Evolutionary conservation across 441 rosid genomes (phyloP).

Genomic region (Jatropha podagrica): DNA sequence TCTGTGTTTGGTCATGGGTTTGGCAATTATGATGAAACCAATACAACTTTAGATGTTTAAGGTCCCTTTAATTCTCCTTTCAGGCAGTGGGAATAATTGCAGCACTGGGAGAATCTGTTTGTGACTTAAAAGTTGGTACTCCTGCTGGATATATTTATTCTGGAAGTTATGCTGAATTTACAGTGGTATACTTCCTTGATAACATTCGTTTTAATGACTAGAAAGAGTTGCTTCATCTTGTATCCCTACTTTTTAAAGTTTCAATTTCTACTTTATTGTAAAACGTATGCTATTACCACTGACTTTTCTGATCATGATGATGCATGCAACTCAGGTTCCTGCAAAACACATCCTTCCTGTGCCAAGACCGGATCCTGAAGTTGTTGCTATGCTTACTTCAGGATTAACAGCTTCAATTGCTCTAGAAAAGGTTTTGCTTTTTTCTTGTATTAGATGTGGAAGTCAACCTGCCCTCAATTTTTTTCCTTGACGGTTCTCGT

Average conservation of each 20-base stretch:
- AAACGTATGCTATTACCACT: slow-evolving; percentile 3
- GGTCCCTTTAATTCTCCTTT: neutral
- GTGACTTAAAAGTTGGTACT: slow-evolving; percentile 73
- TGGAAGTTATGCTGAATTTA: slow-evolving; percentile 91
- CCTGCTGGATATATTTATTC: slow-evolving; percentile 94
- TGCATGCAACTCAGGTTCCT: slow-evolving; percentile 53
- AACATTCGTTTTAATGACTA: slow-evolving; percentile 10
- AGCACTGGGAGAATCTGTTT: slow-evolving; percentile 83
- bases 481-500: neutral
- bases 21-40: slow-evolving; percentile 3
- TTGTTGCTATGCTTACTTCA: slow-evolving; percentile 98
- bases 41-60: neutral
- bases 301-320: slow-evolving; percentile 17
- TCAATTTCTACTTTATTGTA: slow-evolving; percentile 3
- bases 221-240: slow-evolving; percentile 17
- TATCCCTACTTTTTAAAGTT: neutral
- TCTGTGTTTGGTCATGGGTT: slow-evolving; percentile 16
- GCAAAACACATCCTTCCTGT: slow-evolving; percentile 82
- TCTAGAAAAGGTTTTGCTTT: slow-evolving; percentile 69
- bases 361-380: slow-evolving; percentile 96
- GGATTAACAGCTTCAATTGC: slow-evolving; percentile 97
- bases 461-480: neutral
- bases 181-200: slow-evolving; percentile 41
- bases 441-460: slow-evolving; percentile 2
- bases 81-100: slow-evolving; percentile 95